Base-by-base conservation (phyloP, 2,329 filamentous ascomycete species). In the Thelonectria blattea region DNA sequence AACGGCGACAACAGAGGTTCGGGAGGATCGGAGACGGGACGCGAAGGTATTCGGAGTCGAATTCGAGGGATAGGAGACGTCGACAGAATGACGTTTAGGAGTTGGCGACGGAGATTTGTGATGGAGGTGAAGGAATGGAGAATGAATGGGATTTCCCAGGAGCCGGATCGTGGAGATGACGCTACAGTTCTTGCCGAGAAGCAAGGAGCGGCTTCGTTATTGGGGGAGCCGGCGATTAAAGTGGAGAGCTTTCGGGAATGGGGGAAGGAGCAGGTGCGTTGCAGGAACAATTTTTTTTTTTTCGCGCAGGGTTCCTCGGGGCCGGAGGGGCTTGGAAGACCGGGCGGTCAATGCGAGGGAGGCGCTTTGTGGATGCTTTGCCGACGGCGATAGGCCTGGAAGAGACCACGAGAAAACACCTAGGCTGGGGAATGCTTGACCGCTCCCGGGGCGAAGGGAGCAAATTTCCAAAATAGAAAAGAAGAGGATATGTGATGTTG, bases 101-200 rank as follows among this genome's bases (percentile, higher is more conserved):
- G 61, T 58, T 55, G 59, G 58, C 50, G 60, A 51, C 24, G 45
- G 24, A 22, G 37, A 46, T 51, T 48, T 34, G 50, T 46, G 46
- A 56, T 48, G 46, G 47, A 55, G 27, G 37, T 30, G 42, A 41
- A 56, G 22, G 24, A 53, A 51, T 39, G 18, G 50, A 55, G 50
- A 65, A 54, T 55, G 62, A 48, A 63, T 53, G 61, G 51, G 55
- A 66, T 69, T 70, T 65, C 66, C 66, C 66, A 66, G 58, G 61
- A 65, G 52, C 60, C 63, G 67, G 64, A 71, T 71, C 68, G 67
- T 71, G 66, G 68, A 69, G 67, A 71, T 71, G 68, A 70, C 68
- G 67, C 66, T 70, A 62, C 67, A 70, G 60, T 65, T 60, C 61
- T 69, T 61, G 65, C 59, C 57, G 52, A 64, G 48, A 64, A 49